Evolutionary conservation across 192 early-diverging fungal species (phyloP).

Genomic region (Neocallimastix lanati): DNA sequence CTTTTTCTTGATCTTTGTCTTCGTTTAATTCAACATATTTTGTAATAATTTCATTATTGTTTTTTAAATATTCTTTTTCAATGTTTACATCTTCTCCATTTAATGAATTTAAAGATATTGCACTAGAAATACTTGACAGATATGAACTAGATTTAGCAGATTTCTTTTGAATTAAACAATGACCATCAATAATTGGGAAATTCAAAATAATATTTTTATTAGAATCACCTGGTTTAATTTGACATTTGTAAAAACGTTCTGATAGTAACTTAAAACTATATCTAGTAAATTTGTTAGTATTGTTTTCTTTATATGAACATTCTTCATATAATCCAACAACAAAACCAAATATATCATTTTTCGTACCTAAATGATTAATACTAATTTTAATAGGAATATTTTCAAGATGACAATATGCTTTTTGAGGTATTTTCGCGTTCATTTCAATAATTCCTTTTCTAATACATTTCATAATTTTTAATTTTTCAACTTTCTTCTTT

Average conservation of each 20-base stretch:
- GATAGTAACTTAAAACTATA: background rate
- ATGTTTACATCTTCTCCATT: background rate
- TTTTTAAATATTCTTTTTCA: background rate
- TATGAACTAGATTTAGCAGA: background rate
- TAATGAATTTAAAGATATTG: background rate
- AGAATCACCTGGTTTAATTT: background rate
- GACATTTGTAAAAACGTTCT: background rate
- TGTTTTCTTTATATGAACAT: background rate
- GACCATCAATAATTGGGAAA: background rate
- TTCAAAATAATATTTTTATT: background rate
- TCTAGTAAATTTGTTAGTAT: background rate
- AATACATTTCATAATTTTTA: background rate
- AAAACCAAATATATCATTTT: background rate
- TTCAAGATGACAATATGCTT: background rate
- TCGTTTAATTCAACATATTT: too few species aligned
- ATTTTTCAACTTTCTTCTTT: background rate
- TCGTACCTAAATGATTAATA: background rate
- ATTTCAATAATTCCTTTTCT: background rate
- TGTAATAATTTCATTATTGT: too few species aligned
- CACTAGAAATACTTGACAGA: background rate
- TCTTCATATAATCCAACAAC: background rate
- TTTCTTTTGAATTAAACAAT: background rate
- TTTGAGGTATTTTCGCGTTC: background rate
- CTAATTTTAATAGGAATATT: background rate
- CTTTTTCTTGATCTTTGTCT: background rate